Evolutionary conservation across 768 basidiomycete species (phyloP).

Genomic region (Hygrocybe coccinea): DNA sequence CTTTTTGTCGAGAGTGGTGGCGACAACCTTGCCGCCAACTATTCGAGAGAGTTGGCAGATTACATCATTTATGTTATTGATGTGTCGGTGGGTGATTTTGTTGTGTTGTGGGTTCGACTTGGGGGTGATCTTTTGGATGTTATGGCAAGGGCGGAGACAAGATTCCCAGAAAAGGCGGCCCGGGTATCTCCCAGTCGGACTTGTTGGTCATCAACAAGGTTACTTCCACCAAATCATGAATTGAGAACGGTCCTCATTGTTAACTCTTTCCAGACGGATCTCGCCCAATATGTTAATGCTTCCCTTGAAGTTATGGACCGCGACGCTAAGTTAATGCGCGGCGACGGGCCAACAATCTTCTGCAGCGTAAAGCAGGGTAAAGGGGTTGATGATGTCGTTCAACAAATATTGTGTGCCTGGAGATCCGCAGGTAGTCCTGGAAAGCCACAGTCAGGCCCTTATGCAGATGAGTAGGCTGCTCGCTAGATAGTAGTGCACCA

Average conservation of each 20-base stretch:
- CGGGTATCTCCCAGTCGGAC: slow-evolving; percentile 95
- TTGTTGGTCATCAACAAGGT: slow-evolving; percentile 95
- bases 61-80: slow-evolving; percentile 95
- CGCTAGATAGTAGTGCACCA: too few relatives aligned
- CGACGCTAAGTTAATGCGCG: slow-evolving; percentile 90
- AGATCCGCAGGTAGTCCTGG: slow-evolving; percentile 73
- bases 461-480: slow-evolving; percentile 10
- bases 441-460: slow-evolving; percentile 44
- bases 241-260: not conserved
- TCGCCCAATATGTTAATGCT: slow-evolving; percentile 88
- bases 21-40: slow-evolving; percentile 96
- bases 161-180: slow-evolving; percentile 96
- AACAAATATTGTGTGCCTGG: slow-evolving; percentile 87
- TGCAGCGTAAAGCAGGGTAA: slow-evolving; percentile 72
- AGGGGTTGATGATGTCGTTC: slow-evolving; percentile 77
- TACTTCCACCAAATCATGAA: not conserved
- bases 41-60: slow-evolving; percentile 92
- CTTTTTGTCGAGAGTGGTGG: slow-evolving; percentile 96
- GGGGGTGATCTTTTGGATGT: slow-evolving; percentile 4
- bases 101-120: slow-evolving; percentile 1
- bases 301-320: slow-evolving; percentile 93
- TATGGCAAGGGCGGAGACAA: slow-evolving; percentile 89
- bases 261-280: slow-evolving; percentile 62
- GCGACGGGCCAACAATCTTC: slow-evolving; percentile 90
- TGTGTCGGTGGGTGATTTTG: slow-evolving; percentile 54